phyloP scores from a whole-genome alignment of 768 basidiomycete species.

The Suillus plorans region DNA sequence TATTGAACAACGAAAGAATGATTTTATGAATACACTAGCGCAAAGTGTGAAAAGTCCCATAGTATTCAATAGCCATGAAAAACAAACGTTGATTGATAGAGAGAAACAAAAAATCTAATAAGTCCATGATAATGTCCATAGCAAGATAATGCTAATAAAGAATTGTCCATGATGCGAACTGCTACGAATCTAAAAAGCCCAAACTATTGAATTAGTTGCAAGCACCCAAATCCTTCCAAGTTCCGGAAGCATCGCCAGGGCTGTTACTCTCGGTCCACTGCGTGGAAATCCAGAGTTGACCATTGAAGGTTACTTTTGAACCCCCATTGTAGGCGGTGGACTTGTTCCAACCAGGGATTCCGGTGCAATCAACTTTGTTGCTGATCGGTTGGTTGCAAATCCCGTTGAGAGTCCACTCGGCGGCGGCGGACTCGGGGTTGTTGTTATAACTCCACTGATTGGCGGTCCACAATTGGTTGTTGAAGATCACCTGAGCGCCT shows the following conservation, averaged over 20 bases:
- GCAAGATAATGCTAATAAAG: background rate
- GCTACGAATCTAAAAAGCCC: background rate
- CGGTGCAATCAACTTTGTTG: slow-evolving; percentile 23
- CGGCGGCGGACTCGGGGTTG: slow-evolving; percentile 12
- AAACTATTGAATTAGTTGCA: slow-evolving; percentile 13
- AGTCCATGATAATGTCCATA: background rate
- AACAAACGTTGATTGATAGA: background rate
- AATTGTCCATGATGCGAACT: background rate
- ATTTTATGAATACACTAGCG: background rate
- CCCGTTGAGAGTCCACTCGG: slow-evolving; percentile 16
- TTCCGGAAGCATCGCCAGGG: slow-evolving; percentile 27
- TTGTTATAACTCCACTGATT: slow-evolving; percentile 28
- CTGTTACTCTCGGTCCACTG: slow-evolving; percentile 22
- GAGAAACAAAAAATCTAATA: background rate
- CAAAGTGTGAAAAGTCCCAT: too few relatives aligned
- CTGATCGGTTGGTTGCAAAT: slow-evolving; percentile 20
- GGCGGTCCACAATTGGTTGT: slow-evolving; percentile 21
- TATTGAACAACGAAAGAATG: slow-evolving; percentile 50
- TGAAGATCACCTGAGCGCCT: slow-evolving; percentile 22
- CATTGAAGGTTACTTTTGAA: slow-evolving; percentile 14
- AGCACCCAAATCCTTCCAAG: slow-evolving; percentile 22
- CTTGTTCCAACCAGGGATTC: slow-evolving; percentile 20
- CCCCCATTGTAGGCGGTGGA: slow-evolving; percentile 19
- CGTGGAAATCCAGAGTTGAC: slow-evolving; percentile 21
- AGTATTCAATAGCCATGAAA: background rate